Conservation (phyloP, 1,284 basidiomycete genomes). For the Irpex lacteus region DNA sequence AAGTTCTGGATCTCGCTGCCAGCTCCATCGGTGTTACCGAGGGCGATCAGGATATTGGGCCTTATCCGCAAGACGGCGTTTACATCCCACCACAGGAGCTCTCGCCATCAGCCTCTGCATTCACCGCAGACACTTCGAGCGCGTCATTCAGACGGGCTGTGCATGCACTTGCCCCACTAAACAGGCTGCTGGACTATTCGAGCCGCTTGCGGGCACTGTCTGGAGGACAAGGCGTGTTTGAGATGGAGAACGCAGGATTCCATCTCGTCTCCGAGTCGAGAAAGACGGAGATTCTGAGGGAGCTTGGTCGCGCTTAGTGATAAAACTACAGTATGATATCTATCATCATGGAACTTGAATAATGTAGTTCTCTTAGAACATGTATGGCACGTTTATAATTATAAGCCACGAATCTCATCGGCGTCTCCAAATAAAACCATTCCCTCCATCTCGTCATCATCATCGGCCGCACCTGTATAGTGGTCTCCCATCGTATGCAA, state of each 20-base stretch:
- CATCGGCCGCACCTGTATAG: slow-evolving; percentile 55
- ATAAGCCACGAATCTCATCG: slow-evolving; percentile 65
- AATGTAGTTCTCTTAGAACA: not conserved
- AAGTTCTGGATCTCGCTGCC: slow-evolving; percentile 62
- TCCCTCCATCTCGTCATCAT: slow-evolving; percentile 73
- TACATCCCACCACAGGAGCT: slow-evolving; percentile 73
- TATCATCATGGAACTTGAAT: not conserved
- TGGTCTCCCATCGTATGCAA: slow-evolving; percentile 55
- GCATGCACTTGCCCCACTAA: slow-evolving; percentile 71
- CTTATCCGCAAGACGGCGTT: slow-evolving; percentile 56
- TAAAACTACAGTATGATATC: not conserved
- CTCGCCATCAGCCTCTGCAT: slow-evolving; percentile 56
- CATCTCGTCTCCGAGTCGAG: slow-evolving; percentile 57
- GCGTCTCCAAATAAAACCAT: slow-evolving; percentile 76
- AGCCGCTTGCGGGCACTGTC: slow-evolving; percentile 76
- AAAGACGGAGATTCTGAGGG: slow-evolving; percentile 65
- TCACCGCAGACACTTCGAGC: slow-evolving; percentile 25
- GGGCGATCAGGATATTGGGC: slow-evolving; percentile 42
- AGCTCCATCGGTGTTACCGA: slow-evolving; percentile 31
- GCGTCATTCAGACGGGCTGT: slow-evolving; percentile 55
- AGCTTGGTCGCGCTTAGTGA: slow-evolving; percentile 67
- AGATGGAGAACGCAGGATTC: slow-evolving; percentile 78
- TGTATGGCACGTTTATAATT: slow-evolving; percentile 18
- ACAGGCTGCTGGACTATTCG: slow-evolving; percentile 79
- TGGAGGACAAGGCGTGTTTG: slow-evolving; percentile 79